A percentile compares a stretch with the other conserved stretches of the same genome.
phyloP scores from a whole-genome alignment of 495 filamentous ascomycete species.

The Glarea lozoyensis region DNA sequence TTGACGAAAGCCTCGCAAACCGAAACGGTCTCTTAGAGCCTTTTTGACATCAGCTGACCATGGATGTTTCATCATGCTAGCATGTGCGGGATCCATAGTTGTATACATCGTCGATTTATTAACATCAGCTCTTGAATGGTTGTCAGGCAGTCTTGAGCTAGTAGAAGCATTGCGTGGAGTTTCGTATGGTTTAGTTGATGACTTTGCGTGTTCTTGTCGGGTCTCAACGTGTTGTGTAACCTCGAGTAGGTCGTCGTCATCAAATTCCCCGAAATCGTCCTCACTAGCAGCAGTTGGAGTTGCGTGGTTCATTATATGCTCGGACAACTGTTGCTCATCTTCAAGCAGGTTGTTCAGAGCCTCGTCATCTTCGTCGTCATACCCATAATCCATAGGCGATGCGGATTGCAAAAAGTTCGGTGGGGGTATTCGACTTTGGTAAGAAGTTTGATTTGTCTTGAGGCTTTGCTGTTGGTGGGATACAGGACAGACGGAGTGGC shows the following conservation, averaged over 20 bases:
- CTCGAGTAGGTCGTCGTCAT: conserved; percentile 62
- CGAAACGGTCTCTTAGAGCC: conserved; percentile 70
- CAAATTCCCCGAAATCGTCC: conserved; percentile 56
- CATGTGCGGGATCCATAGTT: conserved; percentile 20
- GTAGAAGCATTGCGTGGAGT: conserved; percentile 36
- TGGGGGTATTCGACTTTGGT: too few species aligned
- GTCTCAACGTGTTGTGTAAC: conserved; percentile 48
- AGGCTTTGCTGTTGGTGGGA: not conserved
- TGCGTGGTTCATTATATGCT: not conserved
- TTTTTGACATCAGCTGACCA: conserved; percentile 85
- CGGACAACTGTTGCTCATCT: conserved; percentile 9
- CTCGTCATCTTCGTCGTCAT: conserved; percentile 11
- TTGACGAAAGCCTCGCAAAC: conserved; percentile 74
- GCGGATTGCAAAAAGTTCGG: conserved; percentile 12
- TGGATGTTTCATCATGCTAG: conserved; percentile 37
- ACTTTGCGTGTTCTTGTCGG: conserved; percentile 23
- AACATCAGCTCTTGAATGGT: conserved; percentile 25
- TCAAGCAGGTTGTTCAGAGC: conserved; percentile 11
- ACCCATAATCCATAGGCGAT: conserved; percentile 7
- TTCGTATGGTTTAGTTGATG: conserved; percentile 20
- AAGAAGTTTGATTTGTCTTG: too few species aligned
- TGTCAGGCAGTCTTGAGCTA: not conserved
- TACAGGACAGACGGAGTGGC: not conserved
- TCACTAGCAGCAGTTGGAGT: conserved; percentile 9
- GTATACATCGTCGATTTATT: conserved; percentile 29